These are phyloP conservation scores for Silene coronaria DNA, from an alignment of 179 eudicot genomes.

Conservation along the genomic window DNA sequence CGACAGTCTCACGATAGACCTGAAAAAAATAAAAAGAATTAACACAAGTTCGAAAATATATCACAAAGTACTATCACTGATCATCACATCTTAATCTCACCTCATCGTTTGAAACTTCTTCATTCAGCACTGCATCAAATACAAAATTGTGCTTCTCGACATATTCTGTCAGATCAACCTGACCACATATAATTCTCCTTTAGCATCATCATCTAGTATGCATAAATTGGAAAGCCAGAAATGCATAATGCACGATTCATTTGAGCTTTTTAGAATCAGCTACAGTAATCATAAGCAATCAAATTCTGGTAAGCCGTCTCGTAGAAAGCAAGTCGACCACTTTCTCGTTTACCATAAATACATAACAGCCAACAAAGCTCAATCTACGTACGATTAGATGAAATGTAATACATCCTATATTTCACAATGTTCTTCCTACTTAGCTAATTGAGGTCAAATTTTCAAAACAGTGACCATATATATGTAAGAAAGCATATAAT, in stretches of 20 bases:
- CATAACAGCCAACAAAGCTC: neutral
- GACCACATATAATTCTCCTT: constrained; percentile 15
- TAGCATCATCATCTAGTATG: neutral
- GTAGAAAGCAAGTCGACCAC: neutral
- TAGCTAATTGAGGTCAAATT: neutral
- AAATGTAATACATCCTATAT: neutral
- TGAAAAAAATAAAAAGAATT: constrained; percentile 23
- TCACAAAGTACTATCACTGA: neutral
- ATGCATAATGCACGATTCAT: neutral
- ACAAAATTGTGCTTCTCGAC: constrained; percentile 95
- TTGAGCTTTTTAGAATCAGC: neutral
- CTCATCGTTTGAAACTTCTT: constrained; percentile 99
- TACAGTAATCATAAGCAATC: neutral
- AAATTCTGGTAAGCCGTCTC: neutral
- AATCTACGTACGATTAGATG: neutral
- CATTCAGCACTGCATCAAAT: constrained; percentile 95
- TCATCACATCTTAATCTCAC: constrained; percentile 33
- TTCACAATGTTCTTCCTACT: neutral
- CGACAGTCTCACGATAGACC: constrained; percentile 97
- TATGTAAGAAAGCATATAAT: neutral
- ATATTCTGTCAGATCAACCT: constrained; percentile 98
- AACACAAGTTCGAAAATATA: neutral
- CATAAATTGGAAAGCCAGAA: neutral
- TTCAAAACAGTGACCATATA: neutral
- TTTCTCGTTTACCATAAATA: neutral